Base-by-base conservation (phyloP, 768 basidiomycete species). In the Russula virescens region DNA sequence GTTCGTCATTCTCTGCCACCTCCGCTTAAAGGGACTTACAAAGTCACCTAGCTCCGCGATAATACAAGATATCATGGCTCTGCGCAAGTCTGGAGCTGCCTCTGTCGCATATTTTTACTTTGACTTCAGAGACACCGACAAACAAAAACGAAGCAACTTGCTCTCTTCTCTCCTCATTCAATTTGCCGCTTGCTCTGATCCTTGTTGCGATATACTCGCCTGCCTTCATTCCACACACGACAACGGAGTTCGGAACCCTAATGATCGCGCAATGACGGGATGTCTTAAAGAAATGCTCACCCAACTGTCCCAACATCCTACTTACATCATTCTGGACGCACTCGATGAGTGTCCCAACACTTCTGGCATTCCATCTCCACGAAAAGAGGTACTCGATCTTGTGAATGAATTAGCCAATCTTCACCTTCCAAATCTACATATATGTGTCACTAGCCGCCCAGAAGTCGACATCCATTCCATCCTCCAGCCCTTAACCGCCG, bases 371-470 rank as follows among this genome's bases (percentile, higher is more conserved):
- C 54, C 47, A 18, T 61, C 60, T n/a, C 53, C 53, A 1, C 60
- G 60, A 25, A 34, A 55, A 31, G 45, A 55, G 14, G 60, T 61
- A 9, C 31, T 61, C 14, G 21, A 42, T 0, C n/a, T 61, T 4
- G n/a, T 61, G 21, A 23, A 49, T 8, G 60, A 61, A 7, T 47
- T 61, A 21, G 53, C 40, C 26, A 26, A 16, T 7, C 38, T 47
- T 10, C 35, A 19, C 16, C 46, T 42, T 28, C 47, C 45, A 3
- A 55, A 55, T 45, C 46, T 61, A 6, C 60, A 21, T 31, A 55
- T 61, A 42, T 61, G 60, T 4, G 60, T 50, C 26, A 61, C 60
- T 3, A 55, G 60, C 21, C 60, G 60, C 18, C 60, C 60, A 13
- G 60, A 55, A 25, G n/a, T 21, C 16, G 53, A 55, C n/a, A 61